Conservation (phyloP, 2,329 filamentous ascomycete species). For the Hypoxylon sp. region DNA sequence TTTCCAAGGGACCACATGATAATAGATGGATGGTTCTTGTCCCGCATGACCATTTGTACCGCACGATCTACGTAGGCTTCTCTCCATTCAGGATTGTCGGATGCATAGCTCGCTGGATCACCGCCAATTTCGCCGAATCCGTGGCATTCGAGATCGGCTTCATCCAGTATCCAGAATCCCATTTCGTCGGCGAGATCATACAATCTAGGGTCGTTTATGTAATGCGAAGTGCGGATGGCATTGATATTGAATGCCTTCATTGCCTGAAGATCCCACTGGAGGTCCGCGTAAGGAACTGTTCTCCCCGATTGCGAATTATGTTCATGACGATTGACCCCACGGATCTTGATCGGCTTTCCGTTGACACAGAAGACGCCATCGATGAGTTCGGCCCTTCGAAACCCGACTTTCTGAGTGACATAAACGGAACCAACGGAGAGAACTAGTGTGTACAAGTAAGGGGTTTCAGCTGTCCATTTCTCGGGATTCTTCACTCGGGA, state of each 20-base stretch:
- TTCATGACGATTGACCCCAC: conserved; percentile 79
- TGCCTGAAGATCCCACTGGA: conserved; percentile 71
- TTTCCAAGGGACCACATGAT: conserved; percentile 82
- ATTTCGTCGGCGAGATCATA: conserved; percentile 75
- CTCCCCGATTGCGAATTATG: conserved; percentile 75
- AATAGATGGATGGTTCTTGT: conserved; percentile 73
- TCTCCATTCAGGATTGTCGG: conserved; percentile 73
- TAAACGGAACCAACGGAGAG: conserved; percentile 57
- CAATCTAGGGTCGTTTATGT: conserved; percentile 72
- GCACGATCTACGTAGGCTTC: conserved; percentile 78
- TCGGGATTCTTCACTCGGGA: conserved; percentile 63
- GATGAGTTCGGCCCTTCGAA: conserved; percentile 73
- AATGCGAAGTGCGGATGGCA: conserved; percentile 77
- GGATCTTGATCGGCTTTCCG: conserved; percentile 73
- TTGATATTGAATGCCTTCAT: conserved; percentile 82
- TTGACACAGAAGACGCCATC: conserved; percentile 76
- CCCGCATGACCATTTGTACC: conserved; percentile 72
- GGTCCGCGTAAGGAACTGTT: conserved; percentile 72
- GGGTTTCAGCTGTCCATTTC: conserved; percentile 80
- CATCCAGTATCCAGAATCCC: conserved; percentile 74
- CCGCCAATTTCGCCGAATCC: conserved; percentile 62
- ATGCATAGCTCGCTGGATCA: conserved; percentile 66
- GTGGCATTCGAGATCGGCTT: conserved; percentile 69
- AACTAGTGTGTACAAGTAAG: conserved; percentile 70
- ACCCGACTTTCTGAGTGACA: conserved; percentile 71